phyloP scores from a whole-genome alignment of 176 grass and related monocot species.

The Olyra latifolia region DNA sequence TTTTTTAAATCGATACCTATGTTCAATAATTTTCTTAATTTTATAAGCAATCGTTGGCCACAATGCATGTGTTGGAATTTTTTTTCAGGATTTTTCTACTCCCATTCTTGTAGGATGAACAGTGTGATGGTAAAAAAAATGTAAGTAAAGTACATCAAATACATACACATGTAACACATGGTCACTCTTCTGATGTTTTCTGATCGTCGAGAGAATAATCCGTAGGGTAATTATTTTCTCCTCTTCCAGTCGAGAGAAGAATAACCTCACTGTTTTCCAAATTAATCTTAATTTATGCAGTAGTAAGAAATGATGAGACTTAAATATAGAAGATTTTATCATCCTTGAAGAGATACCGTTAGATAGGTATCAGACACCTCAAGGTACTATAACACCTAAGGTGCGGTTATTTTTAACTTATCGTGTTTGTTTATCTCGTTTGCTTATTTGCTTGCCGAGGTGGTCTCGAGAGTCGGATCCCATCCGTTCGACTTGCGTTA shows the following conservation, averaged over 20 bases:
- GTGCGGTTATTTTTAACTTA: too few species aligned
- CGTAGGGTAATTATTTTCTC: not conserved
- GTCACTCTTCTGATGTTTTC: not conserved
- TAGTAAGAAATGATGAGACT: not conserved
- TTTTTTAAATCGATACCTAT: not conserved
- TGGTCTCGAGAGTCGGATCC: too few species aligned
- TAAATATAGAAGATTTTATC: too few species aligned
- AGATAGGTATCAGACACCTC: too few species aligned
- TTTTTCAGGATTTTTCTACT: not conserved
- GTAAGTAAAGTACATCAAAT: not conserved
- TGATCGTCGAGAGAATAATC: not conserved
- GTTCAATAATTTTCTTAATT: not conserved
- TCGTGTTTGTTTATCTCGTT: too few species aligned
- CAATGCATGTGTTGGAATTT: too few species aligned
- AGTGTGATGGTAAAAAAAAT: not conserved
- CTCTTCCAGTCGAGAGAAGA: too few species aligned
- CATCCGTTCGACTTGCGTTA: too few species aligned
- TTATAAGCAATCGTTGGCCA: too few species aligned
- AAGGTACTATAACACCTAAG: too few species aligned
- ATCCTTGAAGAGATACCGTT: too few species aligned
- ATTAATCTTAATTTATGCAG: not conserved
- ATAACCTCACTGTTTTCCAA: not conserved
- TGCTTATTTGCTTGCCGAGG: too few species aligned
- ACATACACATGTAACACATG: not conserved
- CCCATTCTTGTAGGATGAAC: not conserved